Conservation (phyloP, 2,329 filamentous ascomycete genomes). For the Colletotrichum sidae region DNA sequence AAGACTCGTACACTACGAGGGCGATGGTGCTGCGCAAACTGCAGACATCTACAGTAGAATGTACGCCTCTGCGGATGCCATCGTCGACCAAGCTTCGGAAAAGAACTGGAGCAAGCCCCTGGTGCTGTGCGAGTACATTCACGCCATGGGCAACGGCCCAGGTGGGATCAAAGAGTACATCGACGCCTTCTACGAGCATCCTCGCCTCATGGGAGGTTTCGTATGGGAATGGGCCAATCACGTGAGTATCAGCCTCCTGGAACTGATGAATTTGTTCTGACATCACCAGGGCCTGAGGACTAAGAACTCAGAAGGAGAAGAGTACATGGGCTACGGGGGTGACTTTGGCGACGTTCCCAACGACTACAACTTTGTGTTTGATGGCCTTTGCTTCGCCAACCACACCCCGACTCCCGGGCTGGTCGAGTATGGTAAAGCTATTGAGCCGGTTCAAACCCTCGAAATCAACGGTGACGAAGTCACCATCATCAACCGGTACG, state of each 20-base stretch:
- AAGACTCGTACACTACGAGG: slow-evolving; percentile 75
- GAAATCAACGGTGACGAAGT: slow-evolving; percentile 55
- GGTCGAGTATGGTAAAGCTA: slow-evolving; percentile 67
- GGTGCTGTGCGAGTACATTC: slow-evolving; percentile 65
- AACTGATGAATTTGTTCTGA: slow-evolving; percentile 20
- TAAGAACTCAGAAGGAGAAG: slow-evolving; percentile 54
- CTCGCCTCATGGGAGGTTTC: slow-evolving; percentile 68
- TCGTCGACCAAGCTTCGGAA: slow-evolving; percentile 53
- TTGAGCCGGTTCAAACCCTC: slow-evolving; percentile 68
- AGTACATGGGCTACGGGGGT: slow-evolving; percentile 69
- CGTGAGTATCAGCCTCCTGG: slow-evolving; percentile 43
- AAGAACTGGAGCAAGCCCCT: slow-evolving; percentile 66
- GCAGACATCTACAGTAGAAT: slow-evolving; percentile 75
- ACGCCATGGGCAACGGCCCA: slow-evolving; percentile 80
- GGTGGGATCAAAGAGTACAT: slow-evolving; percentile 76
- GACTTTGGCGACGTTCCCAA: slow-evolving; percentile 72
- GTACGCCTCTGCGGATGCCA: slow-evolving; percentile 67
- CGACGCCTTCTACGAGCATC: slow-evolving; percentile 69
- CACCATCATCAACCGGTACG: slow-evolving; percentile 64
- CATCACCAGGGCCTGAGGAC: slow-evolving; percentile 53
- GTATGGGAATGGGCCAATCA: slow-evolving; percentile 76
- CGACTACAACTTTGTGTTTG: slow-evolving; percentile 69
- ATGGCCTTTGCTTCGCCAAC: slow-evolving; percentile 63
- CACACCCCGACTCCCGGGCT: slow-evolving; percentile 65
- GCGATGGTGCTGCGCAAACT: slow-evolving; percentile 66